Conservation (phyloP, 2,329 filamentous ascomycete species). For the Fusarium sp. region DNA sequence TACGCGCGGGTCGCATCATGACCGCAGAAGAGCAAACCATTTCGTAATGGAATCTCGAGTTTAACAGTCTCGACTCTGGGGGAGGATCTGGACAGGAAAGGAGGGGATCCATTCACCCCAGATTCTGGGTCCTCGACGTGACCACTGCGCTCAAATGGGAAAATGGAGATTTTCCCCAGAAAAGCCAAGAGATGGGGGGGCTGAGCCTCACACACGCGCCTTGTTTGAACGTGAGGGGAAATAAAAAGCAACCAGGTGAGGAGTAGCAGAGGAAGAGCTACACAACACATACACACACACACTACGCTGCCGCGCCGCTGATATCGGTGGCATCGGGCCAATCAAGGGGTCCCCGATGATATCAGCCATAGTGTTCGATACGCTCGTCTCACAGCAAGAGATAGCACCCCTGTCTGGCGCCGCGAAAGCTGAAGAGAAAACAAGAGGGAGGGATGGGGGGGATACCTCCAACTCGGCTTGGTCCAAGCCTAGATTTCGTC, state of each 20-base stretch:
- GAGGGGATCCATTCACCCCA: constrained; percentile 15
- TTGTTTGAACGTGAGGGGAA: constrained; percentile 34
- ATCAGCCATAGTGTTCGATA: background rate
- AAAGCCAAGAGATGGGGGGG: constrained; percentile 29
- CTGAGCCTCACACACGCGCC: constrained; percentile 16
- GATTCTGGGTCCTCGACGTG: constrained; percentile 27
- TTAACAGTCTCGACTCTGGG: constrained; percentile 29
- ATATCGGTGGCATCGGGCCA: constrained; percentile 18
- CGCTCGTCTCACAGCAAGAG: constrained; percentile 21
- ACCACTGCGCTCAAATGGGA: constrained; percentile 6
- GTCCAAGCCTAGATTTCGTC: constrained; percentile 17
- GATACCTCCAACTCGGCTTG: constrained; percentile 23
- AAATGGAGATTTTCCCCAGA: constrained; percentile 30
- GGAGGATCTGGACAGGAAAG: constrained; percentile 24
- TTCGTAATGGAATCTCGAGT: constrained; percentile 37
- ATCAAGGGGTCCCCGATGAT: constrained; percentile 42
- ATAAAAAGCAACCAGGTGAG: constrained; percentile 7
- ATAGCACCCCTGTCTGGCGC: constrained; percentile 2
- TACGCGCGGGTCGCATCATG: background rate
- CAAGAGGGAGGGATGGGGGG: background rate
- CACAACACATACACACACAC: background rate
- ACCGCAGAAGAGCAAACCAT: constrained; percentile 30
- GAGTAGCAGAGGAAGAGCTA: background rate
- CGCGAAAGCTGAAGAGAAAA: background rate
- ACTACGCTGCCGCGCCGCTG: constrained; percentile 20